phyloP scores from a whole-genome alignment of 495 filamentous ascomycete genomes.

The Usnea hakonensis region DNA sequence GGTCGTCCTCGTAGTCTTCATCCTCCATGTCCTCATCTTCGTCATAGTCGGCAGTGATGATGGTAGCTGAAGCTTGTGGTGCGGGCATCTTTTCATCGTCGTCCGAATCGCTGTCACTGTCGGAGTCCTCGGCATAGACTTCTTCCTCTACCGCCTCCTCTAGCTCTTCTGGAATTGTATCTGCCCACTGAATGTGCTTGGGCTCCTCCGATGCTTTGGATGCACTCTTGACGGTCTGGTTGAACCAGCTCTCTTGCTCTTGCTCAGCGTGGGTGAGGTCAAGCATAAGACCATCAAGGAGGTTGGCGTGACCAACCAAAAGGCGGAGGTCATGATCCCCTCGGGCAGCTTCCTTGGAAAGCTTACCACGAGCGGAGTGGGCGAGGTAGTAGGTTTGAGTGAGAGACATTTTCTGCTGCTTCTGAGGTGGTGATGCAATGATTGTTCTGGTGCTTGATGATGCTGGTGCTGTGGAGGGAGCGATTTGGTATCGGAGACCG shows the following conservation, averaged over 20 bases:
- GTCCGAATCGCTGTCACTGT: conserved; percentile 51
- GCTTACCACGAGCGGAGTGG: conserved; percentile 91
- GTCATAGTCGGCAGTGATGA: conserved; percentile 53
- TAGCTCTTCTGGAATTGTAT: conserved; percentile 57
- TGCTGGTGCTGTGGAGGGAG: conserved; percentile 13
- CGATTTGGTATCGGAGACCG: conserved; percentile 18
- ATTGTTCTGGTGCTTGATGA: conserved; percentile 10
- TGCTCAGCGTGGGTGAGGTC: conserved; percentile 90
- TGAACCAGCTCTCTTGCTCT: conserved; percentile 97
- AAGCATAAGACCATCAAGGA: conserved; percentile 92
- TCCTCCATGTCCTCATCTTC: conserved; percentile 63
- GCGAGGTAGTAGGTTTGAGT: conserved; percentile 97
- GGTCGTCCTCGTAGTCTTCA: conserved; percentile 51
- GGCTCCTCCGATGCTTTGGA: conserved; percentile 44
- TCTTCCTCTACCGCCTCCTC: conserved; percentile 54
- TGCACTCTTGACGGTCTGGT: conserved; percentile 80
- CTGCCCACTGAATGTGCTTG: conserved; percentile 81
- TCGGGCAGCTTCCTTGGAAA: conserved; percentile 78
- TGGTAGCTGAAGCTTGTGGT: conserved; percentile 22
- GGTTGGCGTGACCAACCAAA: conserved; percentile 94
- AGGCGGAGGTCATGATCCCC: conserved; percentile 90
- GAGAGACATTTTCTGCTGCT: conserved; percentile 83
- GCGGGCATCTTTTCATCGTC: conserved; percentile 51
- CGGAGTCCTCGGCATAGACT: conserved; percentile 58
- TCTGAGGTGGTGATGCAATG: conserved; percentile 33